These are phyloP conservation scores for Porphyrellus sp. DNA, from an alignment of 1,284 basidiomycete genomes.

Conservation along the genomic window DNA sequence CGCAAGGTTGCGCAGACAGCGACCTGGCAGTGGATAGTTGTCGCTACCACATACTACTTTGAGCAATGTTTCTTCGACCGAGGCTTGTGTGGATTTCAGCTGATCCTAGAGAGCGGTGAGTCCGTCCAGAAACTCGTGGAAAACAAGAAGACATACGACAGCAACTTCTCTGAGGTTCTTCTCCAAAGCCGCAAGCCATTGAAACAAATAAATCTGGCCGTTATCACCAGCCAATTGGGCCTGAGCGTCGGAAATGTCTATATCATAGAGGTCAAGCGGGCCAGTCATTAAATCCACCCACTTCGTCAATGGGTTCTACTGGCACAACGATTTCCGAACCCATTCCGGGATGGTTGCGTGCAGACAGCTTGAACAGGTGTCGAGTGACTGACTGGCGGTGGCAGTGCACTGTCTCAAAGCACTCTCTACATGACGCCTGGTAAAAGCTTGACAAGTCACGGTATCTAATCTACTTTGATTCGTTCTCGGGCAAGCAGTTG, in stretches of 20 bases:
- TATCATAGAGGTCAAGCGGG: constrained; percentile 10
- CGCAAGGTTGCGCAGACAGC: constrained; percentile 78
- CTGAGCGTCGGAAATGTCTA: constrained; percentile 37
- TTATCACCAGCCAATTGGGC: constrained; percentile 70
- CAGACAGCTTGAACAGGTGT: too few relatives aligned
- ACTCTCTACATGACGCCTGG: too few relatives aligned
- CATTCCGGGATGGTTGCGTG: constrained; percentile 22
- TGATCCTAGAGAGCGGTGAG: constrained; percentile 46
- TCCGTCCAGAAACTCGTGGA: background rate
- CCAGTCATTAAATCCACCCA: constrained; percentile 16
- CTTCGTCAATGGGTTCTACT: constrained; percentile 33
- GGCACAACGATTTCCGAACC: constrained; percentile 21
- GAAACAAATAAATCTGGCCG: constrained; percentile 77
- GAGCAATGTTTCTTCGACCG: constrained; percentile 60
- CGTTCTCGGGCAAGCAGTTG: constrained; percentile 20
- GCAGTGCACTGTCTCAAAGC: constrained; percentile 14
- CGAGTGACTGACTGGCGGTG: too few relatives aligned
- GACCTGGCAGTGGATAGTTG: constrained; percentile 75
- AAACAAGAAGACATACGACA: constrained; percentile 41
- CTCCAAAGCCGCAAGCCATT: constrained; percentile 75
- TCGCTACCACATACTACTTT: constrained; percentile 60
- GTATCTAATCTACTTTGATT: constrained; percentile 24
- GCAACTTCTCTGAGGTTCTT: constrained; percentile 49
- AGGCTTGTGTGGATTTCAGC: constrained; percentile 60
- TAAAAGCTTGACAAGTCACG: background rate